These are phyloP conservation scores for Saxophila tyrrhenica DNA, from an alignment of 495 filamentous ascomycete species.

Conservation along the genomic window DNA sequence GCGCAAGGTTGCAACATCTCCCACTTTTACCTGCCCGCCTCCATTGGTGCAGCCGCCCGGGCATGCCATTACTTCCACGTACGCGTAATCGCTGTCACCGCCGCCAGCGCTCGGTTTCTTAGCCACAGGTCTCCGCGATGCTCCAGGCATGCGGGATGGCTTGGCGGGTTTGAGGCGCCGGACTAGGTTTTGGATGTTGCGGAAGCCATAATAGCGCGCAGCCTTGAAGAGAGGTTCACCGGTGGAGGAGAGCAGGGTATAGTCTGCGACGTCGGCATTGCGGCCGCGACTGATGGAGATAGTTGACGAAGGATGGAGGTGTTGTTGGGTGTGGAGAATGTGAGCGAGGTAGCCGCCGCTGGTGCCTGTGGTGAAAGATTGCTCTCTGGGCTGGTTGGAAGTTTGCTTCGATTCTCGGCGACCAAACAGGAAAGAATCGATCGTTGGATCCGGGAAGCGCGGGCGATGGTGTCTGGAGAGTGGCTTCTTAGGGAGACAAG, in stretches of 20 bases:
- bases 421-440: conserved; percentile 64
- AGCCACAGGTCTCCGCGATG: conserved; percentile 30
- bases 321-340: conserved; percentile 60
- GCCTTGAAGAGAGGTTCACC: conserved; percentile 58
- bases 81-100: conserved; percentile 53
- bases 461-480: conserved; percentile 27
- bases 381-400: conserved; percentile 17
- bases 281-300: conserved; percentile 63
- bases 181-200: conserved; percentile 96
- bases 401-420: conserved; percentile 17
- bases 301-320: conserved; percentile 53
- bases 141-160: conserved; percentile 64
- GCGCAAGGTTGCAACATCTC: conserved; percentile 45
- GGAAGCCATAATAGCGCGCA: conserved; percentile 89
- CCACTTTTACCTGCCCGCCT: conserved; percentile 84
- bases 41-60: conserved; percentile 97
- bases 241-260: conserved; percentile 38
- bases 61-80: conserved; percentile 98
- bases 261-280: conserved; percentile 85
- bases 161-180: conserved; percentile 72
- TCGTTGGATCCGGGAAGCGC: conserved; percentile 54
- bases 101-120: conserved; percentile 29
- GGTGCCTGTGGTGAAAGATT: conserved; percentile 42
- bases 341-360: conserved; percentile 84
- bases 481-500: conserved; percentile 49